Conservation (phyloP, 352 stramenopile genomes). For the Albugo laibachii region DNA sequence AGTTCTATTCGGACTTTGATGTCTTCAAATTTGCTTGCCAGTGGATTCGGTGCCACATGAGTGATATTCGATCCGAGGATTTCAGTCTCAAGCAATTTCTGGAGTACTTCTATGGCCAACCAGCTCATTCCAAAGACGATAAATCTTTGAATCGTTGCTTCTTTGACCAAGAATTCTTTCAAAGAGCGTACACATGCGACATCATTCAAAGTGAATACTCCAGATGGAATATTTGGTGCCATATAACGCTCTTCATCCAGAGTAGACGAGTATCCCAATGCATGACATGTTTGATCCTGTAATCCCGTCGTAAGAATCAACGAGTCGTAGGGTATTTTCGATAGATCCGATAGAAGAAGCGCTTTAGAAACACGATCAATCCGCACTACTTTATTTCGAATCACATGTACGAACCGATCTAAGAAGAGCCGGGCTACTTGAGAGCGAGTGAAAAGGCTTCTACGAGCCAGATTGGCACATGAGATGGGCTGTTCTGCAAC, state of each 20-base stretch:
- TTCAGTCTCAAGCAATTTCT: conserved; percentile 20
- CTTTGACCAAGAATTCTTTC: conserved; percentile 4
- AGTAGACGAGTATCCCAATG: conserved; percentile 15
- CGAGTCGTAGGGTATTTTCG: conserved; percentile 67
- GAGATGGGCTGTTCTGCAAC: conserved; percentile 8
- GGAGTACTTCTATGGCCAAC: conserved; percentile 44
- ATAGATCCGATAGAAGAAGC: conserved; percentile 61
- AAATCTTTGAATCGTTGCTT: conserved; percentile 11
- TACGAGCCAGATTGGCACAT: conserved; percentile 22
- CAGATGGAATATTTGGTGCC: conserved; percentile 5
- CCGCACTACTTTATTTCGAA: conserved; percentile 39
- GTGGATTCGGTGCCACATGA: conserved; percentile 24
- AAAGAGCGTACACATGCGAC: conserved; percentile 5
- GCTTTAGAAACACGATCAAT: conserved; percentile 47
- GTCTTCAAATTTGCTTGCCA: conserved; percentile 33
- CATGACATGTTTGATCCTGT: conserved; percentile 27
- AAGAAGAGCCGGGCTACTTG: conserved; percentile 41
- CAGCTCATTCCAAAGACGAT: conserved; percentile 41
- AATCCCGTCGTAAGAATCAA: conserved; percentile 61
- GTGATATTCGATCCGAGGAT: conserved; percentile 25
- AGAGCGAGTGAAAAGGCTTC: conserved; percentile 17
- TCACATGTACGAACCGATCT: conserved; percentile 30
- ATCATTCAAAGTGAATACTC: conserved; percentile 10
- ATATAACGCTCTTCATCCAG: conserved; percentile 22
- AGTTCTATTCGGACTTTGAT: conserved; percentile 28